Evolutionary conservation across 2,329 filamentous ascomycete genomes (phyloP), one percentile per base, ranked within the genome.

Genomic region (Eutypa lata): DNA sequence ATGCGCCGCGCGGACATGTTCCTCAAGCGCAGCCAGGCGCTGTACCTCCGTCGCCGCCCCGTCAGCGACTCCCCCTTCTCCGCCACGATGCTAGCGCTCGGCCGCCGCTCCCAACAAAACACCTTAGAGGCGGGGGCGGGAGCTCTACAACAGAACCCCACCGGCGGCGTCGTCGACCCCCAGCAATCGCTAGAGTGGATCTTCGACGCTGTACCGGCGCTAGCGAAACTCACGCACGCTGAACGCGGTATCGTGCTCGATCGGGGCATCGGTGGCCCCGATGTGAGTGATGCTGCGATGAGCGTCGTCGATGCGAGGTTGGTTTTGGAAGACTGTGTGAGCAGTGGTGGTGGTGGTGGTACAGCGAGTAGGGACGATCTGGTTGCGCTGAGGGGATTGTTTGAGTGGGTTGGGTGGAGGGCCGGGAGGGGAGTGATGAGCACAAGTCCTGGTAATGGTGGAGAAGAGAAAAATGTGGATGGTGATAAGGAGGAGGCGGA

Each of bases 21-120:
- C 22, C 42, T 45, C 72, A 74, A 74, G 11, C 76, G 77, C 19
- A 86, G 86, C 24, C 90, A 95, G 61, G 89, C 83, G 1, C 74
- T 97, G 42, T 86, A 86, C 63, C 83, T 96, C 4, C 83, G 88
- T 18, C 80, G 88, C 16, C 83, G 91, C 51, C 81, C 87, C 14
- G 78, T 84, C 40, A 81, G 83, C 58, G 87, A 89, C 59, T 80
- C 79, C 7, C 79, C 83, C 8, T 96, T 96, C 67, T 78, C 82
- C 5, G 86, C 89, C 0, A 90, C 90, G 0, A 77, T 96, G 14
- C 80, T 86, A 2, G 89, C 89, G 0, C 77, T 95, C 26, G 89
- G 88, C 52, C 69, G 62, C 10, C 44, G 61, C 2, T 31, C 54
- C 2, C 10, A 5, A 5, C 26, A 5, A 10, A 31, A 10, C 26